These are phyloP conservation scores for Helotiales sp. DNA, from an alignment of 2,329 filamentous ascomycete species.

Conservation along the genomic window DNA sequence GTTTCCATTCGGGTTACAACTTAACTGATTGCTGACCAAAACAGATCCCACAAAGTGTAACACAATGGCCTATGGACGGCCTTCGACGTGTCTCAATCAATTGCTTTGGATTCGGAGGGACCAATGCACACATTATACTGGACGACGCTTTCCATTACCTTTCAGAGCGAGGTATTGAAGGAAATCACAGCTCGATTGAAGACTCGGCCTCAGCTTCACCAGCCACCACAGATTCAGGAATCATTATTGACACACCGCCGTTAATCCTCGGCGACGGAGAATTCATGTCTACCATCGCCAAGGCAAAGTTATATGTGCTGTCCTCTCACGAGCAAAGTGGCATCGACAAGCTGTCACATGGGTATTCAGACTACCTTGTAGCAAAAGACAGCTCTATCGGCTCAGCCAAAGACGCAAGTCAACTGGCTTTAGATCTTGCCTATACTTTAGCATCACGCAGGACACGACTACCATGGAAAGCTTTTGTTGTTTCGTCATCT, in stretches of 20 bases:
- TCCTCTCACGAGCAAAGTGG: slow-evolving; percentile 15
- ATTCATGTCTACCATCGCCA: neutral
- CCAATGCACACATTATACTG: slow-evolving; percentile 34
- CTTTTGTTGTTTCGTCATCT: slow-evolving; percentile 25
- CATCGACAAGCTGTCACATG: slow-evolving; percentile 9
- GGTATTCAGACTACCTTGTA: slow-evolving; percentile 30
- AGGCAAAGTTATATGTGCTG: neutral
- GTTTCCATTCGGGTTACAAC: neutral
- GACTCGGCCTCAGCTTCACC: neutral
- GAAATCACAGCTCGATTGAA: slow-evolving; percentile 16
- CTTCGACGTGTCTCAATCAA: slow-evolving; percentile 50
- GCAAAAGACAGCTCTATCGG: slow-evolving; percentile 23
- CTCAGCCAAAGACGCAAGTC: neutral
- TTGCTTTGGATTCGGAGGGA: slow-evolving; percentile 42
- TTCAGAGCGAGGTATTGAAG: neutral
- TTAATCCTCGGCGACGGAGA: neutral
- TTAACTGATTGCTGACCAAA: neutral
- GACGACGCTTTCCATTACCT: slow-evolving; percentile 20
- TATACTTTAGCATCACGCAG: slow-evolving; percentile 36
- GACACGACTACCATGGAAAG: slow-evolving; percentile 33
- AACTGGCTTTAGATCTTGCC: slow-evolving; percentile 27
- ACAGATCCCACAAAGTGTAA: slow-evolving; percentile 11
- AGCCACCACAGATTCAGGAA: neutral
- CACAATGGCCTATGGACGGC: slow-evolving; percentile 44
- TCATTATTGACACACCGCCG: neutral